A percentile compares a stretch with the other conserved stretches of the same genome.
Evolutionary conservation across 257 asterid species (phyloP).

Genomic region (Thymus mandschuricus): DNA sequence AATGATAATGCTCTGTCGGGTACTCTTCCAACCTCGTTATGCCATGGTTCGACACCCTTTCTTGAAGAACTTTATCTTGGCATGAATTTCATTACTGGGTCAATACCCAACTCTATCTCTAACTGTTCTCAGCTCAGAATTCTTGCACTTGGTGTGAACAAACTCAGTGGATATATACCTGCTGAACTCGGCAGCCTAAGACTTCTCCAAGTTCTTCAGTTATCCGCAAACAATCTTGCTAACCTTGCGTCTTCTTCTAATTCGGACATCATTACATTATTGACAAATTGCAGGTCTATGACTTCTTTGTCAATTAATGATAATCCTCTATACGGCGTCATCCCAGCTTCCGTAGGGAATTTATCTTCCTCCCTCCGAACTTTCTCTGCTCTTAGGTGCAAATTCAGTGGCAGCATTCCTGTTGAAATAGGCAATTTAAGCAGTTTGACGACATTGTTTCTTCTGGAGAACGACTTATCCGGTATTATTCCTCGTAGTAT

Average conservation of each 20-base stretch:
- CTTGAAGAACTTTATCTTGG: conserved; percentile 15
- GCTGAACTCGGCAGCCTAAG: conserved; percentile 28
- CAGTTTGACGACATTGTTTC: neutral
- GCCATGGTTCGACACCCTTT: neutral
- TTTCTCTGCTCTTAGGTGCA: neutral
- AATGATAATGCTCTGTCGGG: conserved; percentile 12
- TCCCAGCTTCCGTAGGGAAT: conserved; percentile 41
- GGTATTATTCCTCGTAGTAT: conserved; percentile 22
- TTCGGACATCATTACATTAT: conserved; percentile 33
- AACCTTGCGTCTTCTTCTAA: conserved; percentile 5
- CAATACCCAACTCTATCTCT: conserved; percentile 38
- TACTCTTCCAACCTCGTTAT: conserved; percentile 24
- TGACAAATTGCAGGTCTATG: conserved; percentile 36
- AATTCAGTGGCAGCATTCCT: conserved; percentile 12
- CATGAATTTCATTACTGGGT: conserved; percentile 26
- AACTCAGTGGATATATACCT: conserved; percentile 23
- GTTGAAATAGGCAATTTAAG: conserved; percentile 21
- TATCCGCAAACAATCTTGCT: conserved; percentile 25
- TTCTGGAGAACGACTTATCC: conserved; percentile 20
- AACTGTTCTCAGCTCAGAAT: conserved; percentile 37
- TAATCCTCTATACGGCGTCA: conserved; percentile 28
- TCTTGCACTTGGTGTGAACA: conserved; percentile 8
- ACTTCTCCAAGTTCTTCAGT: conserved; percentile 5
- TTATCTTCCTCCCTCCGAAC: conserved; percentile 25
- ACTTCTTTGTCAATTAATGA: neutral